Evolutionary conservation across 2,329 filamentous ascomycete genomes (phyloP).

Genomic region (Leptosphaerulina australis): DNA sequence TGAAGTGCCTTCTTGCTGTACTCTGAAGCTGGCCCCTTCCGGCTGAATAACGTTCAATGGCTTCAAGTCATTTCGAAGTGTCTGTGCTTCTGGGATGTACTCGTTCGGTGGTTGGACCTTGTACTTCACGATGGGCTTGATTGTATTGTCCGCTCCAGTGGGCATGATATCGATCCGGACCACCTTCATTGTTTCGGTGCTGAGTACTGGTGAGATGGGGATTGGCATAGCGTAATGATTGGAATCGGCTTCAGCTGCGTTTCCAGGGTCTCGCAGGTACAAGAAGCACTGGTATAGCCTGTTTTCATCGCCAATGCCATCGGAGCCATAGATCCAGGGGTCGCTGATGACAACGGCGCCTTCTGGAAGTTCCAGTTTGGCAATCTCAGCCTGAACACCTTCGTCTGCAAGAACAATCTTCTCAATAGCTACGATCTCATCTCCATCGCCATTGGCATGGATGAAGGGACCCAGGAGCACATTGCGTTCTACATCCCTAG

Average conservation of each 20-base stretch:
- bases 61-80: conserved; percentile 66
- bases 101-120: conserved; percentile 66
- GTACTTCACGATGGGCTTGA: conserved; percentile 62
- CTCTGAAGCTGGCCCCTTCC: conserved; percentile 66
- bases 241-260: conserved; percentile 65
- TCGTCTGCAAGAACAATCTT: conserved; percentile 61
- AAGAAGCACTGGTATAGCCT: conserved; percentile 68
- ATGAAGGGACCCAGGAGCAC: conserved; percentile 63
- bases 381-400: conserved; percentile 63
- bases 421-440: conserved; percentile 66
- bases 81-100: conserved; percentile 68
- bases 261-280: conserved; percentile 68
- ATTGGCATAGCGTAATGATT: conserved; percentile 73
- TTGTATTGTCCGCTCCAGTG: conserved; percentile 67
- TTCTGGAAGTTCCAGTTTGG: conserved; percentile 63
- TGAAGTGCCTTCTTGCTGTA: conserved; percentile 59
- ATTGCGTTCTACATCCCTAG: conserved; percentile 61
- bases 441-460: conserved; percentile 64
- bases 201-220: conserved; percentile 70
- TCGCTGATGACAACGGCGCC: conserved; percentile 64
- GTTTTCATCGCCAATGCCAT: conserved; percentile 56
- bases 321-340: conserved; percentile 72
- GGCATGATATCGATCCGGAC: conserved; percentile 73
- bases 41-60: conserved; percentile 69
- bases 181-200: conserved; percentile 66